Conservation (phyloP, 495 filamentous ascomycete genomes). For the Wilcoxina mikolae region DNA sequence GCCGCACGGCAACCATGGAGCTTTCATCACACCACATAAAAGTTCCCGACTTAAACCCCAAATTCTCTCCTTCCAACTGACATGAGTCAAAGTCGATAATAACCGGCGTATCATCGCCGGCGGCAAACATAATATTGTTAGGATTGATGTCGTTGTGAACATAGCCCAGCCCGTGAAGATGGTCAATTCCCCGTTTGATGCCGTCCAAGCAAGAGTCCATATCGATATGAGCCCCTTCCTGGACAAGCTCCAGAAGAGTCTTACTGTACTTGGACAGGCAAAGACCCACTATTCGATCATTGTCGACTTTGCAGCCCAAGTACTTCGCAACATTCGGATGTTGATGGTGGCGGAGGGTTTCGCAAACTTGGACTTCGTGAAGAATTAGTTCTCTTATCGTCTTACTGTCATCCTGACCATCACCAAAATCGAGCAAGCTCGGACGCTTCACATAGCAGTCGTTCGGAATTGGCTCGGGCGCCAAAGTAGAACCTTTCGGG, state of each 20-base stretch:
- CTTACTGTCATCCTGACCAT: not conserved
- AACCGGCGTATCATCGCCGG: slow-evolving; percentile 21
- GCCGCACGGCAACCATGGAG: not conserved
- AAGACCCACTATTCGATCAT: not conserved
- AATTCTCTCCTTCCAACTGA: slow-evolving; percentile 20
- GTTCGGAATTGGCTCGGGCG: not conserved
- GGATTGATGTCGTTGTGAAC: slow-evolving; percentile 29
- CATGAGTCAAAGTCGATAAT: slow-evolving; percentile 35
- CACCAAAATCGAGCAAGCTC: not conserved
- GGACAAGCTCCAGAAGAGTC: not conserved
- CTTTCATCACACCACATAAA: not conserved
- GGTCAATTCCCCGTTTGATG: slow-evolving; percentile 24
- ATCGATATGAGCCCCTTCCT: slow-evolving; percentile 5
- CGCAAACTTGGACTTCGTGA: not conserved
- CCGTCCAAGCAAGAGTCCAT: slow-evolving; percentile 10
- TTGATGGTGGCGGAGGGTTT: not conserved
- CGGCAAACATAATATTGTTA: slow-evolving; percentile 28
- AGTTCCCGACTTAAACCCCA: slow-evolving; percentile 20
- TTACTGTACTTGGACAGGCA: not conserved
- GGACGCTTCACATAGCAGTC: slow-evolving; percentile 4
- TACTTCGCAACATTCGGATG: not conserved
- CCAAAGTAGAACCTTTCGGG: not conserved
- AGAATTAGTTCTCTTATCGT: not conserved
- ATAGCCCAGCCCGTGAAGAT: slow-evolving; percentile 26
- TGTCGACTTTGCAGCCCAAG: not conserved